phyloP scores from a whole-genome alignment of 2,329 filamentous ascomycete genomes.

The Rutstroemia sp. region DNA sequence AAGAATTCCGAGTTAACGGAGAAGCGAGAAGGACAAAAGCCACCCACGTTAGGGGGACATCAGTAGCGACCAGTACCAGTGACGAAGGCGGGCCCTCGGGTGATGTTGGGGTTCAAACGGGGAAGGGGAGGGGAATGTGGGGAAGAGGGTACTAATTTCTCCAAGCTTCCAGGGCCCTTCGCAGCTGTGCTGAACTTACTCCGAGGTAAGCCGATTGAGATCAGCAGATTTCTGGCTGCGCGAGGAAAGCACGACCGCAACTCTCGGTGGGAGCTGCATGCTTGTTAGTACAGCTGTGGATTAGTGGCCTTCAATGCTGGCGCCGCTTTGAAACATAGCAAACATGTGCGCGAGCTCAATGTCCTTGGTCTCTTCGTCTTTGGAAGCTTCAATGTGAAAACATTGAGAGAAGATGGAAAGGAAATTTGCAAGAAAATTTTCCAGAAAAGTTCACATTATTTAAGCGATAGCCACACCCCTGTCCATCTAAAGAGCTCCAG shows the following conservation, averaged over 20 bases:
- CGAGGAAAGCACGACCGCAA: not conserved
- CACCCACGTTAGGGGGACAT: not conserved
- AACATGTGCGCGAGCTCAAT: not conserved
- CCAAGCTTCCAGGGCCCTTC: not conserved
- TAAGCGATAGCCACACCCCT: constrained; percentile 3
- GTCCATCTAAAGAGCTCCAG: not conserved
- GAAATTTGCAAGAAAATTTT: not conserved
- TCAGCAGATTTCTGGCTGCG: constrained; percentile 2
- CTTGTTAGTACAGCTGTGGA: not conserved
- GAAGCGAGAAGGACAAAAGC: not conserved
- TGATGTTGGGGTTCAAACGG: not conserved
- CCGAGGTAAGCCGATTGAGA: not conserved
- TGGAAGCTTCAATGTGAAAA: too few species aligned
- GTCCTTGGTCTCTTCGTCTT: too few species aligned
- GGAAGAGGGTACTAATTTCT: not conserved
- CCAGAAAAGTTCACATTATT: not conserved
- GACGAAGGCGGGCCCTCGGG: not conserved
- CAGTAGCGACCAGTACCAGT: not conserved
- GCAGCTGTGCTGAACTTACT: not conserved
- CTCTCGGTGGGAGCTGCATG: not conserved
- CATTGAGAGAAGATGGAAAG: not conserved
- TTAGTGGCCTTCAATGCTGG: not conserved
- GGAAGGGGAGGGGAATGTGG: constrained; percentile 5
- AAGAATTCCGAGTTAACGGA: not conserved
- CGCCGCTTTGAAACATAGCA: not conserved